These are phyloP conservation scores for Chondrus crispus DNA, from an alignment of 23 red algal species.

Conservation along the genomic window DNA sequence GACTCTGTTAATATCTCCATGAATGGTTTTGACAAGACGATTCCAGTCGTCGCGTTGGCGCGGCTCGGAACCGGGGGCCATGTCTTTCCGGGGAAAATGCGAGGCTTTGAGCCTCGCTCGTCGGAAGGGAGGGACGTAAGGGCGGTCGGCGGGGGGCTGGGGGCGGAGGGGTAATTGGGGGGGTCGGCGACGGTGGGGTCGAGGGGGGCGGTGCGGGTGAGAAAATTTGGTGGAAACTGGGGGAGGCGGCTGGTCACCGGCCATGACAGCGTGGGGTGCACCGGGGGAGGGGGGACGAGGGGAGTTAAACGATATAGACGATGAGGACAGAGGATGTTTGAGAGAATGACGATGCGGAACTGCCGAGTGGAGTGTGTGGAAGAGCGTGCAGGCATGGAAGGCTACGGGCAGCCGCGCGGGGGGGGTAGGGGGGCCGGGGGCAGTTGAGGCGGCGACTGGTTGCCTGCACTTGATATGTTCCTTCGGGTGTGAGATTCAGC, in stretches of 20 bases:
- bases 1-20: constrained; percentile 75
- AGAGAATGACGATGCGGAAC: no score
- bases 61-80: neutral
- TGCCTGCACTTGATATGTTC: no score
- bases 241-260: neutral
- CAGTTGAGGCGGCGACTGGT: no score
- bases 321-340: no score
- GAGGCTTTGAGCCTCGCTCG: neutral
- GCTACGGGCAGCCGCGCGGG: no score
- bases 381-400: no score
- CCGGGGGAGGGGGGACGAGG: no score
- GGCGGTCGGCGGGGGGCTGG: constrained; percentile 28
- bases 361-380: no score
- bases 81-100: neutral
- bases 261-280: neutral
- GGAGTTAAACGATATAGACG: no score
- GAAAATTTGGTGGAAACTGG: neutral
- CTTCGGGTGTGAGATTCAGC: no score
- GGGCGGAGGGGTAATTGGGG: neutral
- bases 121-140: constrained; percentile 53
- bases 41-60: constrained; percentile 71
- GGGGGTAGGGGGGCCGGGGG: no score
- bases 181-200: neutral
- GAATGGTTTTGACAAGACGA: constrained; percentile 51
- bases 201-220: neutral